Conservation (phyloP, 1,284 basidiomycete genomes). For the Moesziomyces sp. region DNA sequence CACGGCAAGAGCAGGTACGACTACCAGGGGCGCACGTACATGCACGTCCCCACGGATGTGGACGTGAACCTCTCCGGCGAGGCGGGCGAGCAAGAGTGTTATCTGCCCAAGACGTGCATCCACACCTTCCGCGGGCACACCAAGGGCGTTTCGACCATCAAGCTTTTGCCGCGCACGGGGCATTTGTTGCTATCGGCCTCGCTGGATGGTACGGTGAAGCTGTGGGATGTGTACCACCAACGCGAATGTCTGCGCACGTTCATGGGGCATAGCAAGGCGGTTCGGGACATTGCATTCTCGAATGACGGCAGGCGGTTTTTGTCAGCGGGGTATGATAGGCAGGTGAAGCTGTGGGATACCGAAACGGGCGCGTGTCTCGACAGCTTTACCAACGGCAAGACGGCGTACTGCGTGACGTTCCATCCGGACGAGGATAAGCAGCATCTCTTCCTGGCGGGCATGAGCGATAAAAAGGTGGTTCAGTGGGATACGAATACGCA, state of each 20-base stretch:
- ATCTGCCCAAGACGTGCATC: conserved; percentile 92
- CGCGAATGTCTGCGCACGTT: conserved; percentile 96
- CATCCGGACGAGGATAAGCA: conserved; percentile 97
- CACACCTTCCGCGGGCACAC: conserved; percentile 99
- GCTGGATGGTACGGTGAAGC: conserved; percentile 99
- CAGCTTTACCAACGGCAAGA: conserved; percentile 95
- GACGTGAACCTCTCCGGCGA: conserved; percentile 80
- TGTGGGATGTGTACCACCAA: conserved; percentile 98
- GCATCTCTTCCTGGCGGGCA: conserved; percentile 94
- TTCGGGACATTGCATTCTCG: conserved; percentile 94
- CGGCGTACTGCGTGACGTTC: conserved; percentile 92
- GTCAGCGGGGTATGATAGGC: conserved; percentile 92
- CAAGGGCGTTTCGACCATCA: conserved; percentile 91
- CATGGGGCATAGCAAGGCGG: conserved; percentile 94
- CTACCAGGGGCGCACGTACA: conserved; percentile 98
- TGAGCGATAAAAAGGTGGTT: conserved; percentile 99
- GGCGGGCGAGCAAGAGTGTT: conserved; percentile 85
- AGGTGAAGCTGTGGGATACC: conserved; percentile 99
- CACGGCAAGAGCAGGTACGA: conserved; percentile 96
- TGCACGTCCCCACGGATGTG: conserved; percentile 81
- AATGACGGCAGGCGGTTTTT: conserved; percentile 90
- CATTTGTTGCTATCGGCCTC: conserved; percentile 92
- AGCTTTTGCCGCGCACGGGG: conserved; percentile 89
- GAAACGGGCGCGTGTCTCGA: conserved; percentile 95
- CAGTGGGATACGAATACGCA: conserved; percentile 96